A percentile compares a stretch with the other conserved stretches of the same genome.
Evolutionary conservation across 805 yeast genomes (phyloP).

Genomic region (Diddensiella transvaalensis): DNA sequence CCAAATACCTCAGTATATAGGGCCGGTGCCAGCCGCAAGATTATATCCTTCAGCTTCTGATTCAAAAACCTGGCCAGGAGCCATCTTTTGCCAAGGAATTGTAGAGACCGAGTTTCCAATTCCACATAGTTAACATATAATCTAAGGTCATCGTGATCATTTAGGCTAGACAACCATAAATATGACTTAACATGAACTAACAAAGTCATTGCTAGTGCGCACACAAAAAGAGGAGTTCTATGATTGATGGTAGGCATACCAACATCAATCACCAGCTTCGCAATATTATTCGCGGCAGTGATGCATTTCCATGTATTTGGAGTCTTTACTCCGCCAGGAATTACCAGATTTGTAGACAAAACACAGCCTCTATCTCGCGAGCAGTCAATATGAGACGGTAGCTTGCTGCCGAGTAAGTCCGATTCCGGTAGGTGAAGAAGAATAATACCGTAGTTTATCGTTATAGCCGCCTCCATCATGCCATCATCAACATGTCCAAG

Average conservation of each 20-base stretch:
- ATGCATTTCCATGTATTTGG: neutral
- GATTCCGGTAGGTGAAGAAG: constrained; percentile 14
- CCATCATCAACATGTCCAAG: constrained; percentile 13
- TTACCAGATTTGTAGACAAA: neutral
- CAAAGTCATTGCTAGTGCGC: constrained; percentile 9
- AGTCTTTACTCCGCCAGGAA: neutral
- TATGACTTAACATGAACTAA: constrained; percentile 11
- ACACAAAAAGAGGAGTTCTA: constrained; percentile 8
- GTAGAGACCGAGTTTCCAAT: neutral
- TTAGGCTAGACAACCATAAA: constrained; percentile 3
- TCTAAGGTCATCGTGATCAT: neutral
- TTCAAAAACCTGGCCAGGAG: neutral
- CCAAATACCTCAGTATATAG: neutral
- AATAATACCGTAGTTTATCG: constrained; percentile 11
- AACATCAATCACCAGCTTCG: neutral
- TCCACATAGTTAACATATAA: neutral
- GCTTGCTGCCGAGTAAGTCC: neutral
- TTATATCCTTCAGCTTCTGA: neutral
- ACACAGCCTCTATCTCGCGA: neutral
- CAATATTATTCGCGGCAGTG: neutral
- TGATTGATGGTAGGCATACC: constrained; percentile 1
- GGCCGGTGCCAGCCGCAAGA: neutral
- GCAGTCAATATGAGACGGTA: neutral
- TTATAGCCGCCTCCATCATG: constrained; percentile 11
- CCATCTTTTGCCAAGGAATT: neutral